Evolutionary conservation across 805 yeast genomes (phyloP).

Genomic region (Wickerhamomyces pijperi): DNA sequence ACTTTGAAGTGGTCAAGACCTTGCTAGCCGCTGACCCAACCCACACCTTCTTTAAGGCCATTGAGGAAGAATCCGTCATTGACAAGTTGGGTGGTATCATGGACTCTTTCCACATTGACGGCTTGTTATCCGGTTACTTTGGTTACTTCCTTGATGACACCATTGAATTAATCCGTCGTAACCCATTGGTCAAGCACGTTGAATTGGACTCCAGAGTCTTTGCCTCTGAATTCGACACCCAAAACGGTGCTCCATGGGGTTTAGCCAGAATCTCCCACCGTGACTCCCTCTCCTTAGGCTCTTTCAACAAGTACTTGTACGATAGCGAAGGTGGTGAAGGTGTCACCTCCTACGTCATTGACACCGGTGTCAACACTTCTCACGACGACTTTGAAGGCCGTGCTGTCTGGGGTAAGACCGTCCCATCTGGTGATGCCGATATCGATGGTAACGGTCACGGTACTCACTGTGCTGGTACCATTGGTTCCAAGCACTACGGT

Average conservation of each 20-base stretch:
- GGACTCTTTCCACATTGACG: slow-evolving; percentile 50
- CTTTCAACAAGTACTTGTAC: slow-evolving; percentile 63
- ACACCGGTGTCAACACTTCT: slow-evolving; percentile 71
- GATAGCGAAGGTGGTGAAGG: slow-evolving; percentile 71
- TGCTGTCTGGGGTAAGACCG: slow-evolving; percentile 78
- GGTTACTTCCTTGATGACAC: slow-evolving; percentile 74
- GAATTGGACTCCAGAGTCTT: slow-evolving; percentile 68
- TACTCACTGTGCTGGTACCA: slow-evolving; percentile 95
- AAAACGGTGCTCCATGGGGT: slow-evolving; percentile 92
- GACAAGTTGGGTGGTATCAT: slow-evolving; percentile 40
- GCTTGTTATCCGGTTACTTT: slow-evolving; percentile 62
- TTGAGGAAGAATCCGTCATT: slow-evolving; percentile 16
- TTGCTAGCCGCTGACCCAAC: slow-evolving; percentile 23
- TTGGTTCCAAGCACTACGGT: slow-evolving; percentile 71
- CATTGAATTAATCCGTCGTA: slow-evolving; percentile 59
- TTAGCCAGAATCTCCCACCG: slow-evolving; percentile 83
- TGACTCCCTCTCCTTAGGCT: slow-evolving; percentile 52
- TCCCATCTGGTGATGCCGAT: slow-evolving; percentile 61
- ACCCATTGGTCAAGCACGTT: slow-evolving; percentile 54
- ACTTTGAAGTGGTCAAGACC: slow-evolving; percentile 29
- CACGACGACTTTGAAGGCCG: slow-evolving; percentile 78
- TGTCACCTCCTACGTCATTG: slow-evolving; percentile 79
- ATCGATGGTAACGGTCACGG: slow-evolving; percentile 90
- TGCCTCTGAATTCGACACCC: slow-evolving; percentile 52
- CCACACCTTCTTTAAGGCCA: slow-evolving; percentile 27